A percentile compares a stretch with the other conserved stretches of the same genome.
Evolutionary conservation across 2,329 filamentous ascomycete genomes (phyloP).

Genomic region (Cryphonectria radicalis): DNA sequence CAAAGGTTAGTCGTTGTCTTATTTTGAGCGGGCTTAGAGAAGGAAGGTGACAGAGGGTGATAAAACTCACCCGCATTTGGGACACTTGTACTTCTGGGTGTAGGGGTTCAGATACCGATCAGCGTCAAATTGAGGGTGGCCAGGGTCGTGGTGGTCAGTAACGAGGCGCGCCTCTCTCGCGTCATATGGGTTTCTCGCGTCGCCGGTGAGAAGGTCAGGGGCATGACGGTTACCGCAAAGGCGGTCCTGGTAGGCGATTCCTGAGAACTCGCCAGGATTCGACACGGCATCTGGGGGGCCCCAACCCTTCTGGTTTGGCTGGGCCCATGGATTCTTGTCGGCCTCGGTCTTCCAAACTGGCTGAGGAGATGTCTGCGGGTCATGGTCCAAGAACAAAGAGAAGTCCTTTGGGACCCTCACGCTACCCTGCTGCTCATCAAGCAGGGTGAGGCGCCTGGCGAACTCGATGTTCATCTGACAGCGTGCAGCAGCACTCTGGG

Average conservation of each 20-base stretch:
- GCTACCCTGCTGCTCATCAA: conserved; percentile 12
- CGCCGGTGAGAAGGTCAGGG: conserved; percentile 28
- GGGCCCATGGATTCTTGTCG: conserved; percentile 25
- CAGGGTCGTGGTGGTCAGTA: conserved; percentile 46
- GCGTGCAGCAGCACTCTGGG: conserved; percentile 18
- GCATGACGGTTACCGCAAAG: conserved; percentile 28
- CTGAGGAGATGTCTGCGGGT: neutral
- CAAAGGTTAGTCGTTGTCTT: conserved; percentile 25
- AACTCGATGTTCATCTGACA: conserved; percentile 42
- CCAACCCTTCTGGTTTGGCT: neutral
- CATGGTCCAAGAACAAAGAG: conserved; percentile 13
- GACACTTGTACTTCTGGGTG: conserved; percentile 56
- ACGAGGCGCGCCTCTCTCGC: conserved; percentile 26
- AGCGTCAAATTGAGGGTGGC: conserved; percentile 51
- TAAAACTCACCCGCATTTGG: conserved; percentile 57
- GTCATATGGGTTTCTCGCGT: conserved; percentile 29
- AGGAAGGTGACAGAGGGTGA: neutral
- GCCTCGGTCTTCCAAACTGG: neutral
- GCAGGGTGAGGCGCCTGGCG: conserved; percentile 36
- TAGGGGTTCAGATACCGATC: conserved; percentile 50
- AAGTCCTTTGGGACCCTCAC: conserved; percentile 18
- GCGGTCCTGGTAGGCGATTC: conserved; percentile 27
- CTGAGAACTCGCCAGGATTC: neutral
- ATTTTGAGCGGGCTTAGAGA: neutral
- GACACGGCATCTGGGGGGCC: neutral